A percentile compares a stretch with the other conserved stretches of the same genome.
Conservation (phyloP, 2,329 filamentous ascomycete species). For the Penicillium hordei region DNA sequence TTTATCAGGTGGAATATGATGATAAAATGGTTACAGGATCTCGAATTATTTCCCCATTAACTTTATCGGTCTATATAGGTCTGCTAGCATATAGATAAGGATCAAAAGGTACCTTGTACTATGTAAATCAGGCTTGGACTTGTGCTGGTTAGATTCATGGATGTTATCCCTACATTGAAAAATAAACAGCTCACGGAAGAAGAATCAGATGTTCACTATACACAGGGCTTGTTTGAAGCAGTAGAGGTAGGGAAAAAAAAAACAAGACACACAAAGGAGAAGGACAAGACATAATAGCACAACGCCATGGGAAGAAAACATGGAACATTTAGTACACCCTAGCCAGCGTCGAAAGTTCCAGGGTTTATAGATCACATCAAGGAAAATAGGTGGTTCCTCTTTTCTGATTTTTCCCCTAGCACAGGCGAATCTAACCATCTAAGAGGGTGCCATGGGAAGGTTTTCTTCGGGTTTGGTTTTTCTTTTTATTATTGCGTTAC, state of each 20-base stretch:
- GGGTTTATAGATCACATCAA: conserved; percentile 19
- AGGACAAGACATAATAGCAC: conserved; percentile 29
- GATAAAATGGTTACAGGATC: background rate
- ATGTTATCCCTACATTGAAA: background rate
- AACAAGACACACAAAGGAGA: conserved; percentile 23
- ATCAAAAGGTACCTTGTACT: background rate
- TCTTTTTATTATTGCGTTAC: conserved; percentile 24
- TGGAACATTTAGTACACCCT: conserved; percentile 29
- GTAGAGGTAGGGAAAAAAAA: conserved; percentile 21
- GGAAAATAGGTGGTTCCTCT: conserved; percentile 10
- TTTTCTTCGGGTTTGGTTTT: conserved; percentile 23
- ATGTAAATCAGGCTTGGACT: background rate
- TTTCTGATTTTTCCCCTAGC: conserved; percentile 16
- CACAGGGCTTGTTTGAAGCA: conserved; percentile 30
- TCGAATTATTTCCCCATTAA: background rate
- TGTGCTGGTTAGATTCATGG: background rate
- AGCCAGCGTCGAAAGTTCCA: conserved; percentile 19
- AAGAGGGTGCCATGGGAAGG: conserved; percentile 22
- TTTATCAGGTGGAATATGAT: background rate
- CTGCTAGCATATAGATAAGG: background rate
- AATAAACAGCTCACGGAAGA: conserved; percentile 5
- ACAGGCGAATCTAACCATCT: conserved; percentile 19
- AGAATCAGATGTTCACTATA: conserved; percentile 33
- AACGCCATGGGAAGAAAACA: conserved; percentile 38
- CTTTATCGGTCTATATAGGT: background rate